Evolutionary conservation across 768 basidiomycete species (phyloP).

Genomic region (Hemileccinum impolitum): DNA sequence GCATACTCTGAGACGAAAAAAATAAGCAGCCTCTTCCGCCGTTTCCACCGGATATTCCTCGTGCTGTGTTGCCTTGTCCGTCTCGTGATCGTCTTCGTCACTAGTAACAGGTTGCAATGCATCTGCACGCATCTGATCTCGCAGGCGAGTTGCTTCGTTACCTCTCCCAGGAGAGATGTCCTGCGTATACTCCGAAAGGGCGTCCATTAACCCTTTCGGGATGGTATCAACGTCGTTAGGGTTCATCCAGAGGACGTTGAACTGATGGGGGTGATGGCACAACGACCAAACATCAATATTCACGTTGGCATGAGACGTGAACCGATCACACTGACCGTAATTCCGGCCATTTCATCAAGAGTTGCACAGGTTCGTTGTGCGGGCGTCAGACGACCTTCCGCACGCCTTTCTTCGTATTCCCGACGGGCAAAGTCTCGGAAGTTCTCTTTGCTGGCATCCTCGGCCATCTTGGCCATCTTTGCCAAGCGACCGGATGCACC

Average conservation of each 20-base stretch:
- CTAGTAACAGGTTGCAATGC: constrained; percentile 50
- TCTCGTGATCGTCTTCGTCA: constrained; percentile 34
- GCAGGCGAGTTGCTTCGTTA: constrained; percentile 47
- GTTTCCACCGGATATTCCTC: constrained; percentile 48
- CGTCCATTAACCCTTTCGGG: constrained; percentile 62
- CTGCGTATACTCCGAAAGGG: constrained; percentile 42
- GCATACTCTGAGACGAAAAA: constrained; percentile 62
- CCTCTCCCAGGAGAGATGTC: constrained; percentile 10
- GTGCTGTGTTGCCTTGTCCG: constrained; percentile 22
- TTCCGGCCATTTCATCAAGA: constrained; percentile 72
- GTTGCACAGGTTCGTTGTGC: constrained; percentile 73
- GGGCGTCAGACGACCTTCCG: constrained; percentile 64
- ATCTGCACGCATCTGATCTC: constrained; percentile 72
- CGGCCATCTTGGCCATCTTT: constrained; percentile 67
- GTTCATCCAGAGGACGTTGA: constrained; percentile 80
- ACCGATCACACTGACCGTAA: constrained; percentile 36
- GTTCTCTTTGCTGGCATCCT: constrained; percentile 47
- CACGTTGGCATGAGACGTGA: background rate
- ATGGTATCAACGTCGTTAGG: constrained; percentile 61
- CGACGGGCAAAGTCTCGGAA: constrained; percentile 70
- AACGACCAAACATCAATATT: constrained; percentile 5
- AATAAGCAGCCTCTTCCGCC: constrained; percentile 64
- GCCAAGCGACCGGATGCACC: constrained; percentile 58
- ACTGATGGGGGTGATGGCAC: constrained; percentile 40
- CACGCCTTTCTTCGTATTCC: constrained; percentile 74